Base-by-base conservation (phyloP, 176 grass and related monocot genomes). In the Oryza punctata region DNA sequence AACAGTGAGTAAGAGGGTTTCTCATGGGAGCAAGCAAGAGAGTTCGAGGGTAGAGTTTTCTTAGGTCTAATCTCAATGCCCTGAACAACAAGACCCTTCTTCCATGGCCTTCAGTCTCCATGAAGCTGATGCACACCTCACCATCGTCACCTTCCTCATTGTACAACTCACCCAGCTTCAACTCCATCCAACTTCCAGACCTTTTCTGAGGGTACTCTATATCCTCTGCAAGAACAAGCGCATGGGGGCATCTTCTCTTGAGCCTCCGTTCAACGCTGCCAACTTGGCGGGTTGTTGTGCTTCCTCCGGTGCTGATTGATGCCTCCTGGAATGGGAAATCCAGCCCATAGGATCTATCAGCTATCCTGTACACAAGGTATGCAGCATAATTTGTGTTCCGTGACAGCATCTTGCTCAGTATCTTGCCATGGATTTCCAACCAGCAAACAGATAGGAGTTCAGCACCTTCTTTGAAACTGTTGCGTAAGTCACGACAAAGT, bases 341-440 rank as follows among this genome's bases (percentile, higher is more conserved):
- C 3, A 92, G 38, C 40, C 91, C 65, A 9, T 41, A 30, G 3
- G 33, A 19, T 3, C 12, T 10, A 16, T 67, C 52, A 3, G 12
- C 12, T 7, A 94, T 6, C 80, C 89, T 92, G 85, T 85, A 97
- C 10, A 97, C 74, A 24, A 94, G 70, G 60, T 83, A 85, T 25
- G 83, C 85, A 0, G 67, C 73, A 6, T 97, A 97, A 4, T 46
- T 79, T 59, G 85, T 87, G 35, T 83, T 83, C 10, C 2, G 57
- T 21, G 88, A 32, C 26, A 94, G 88, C 59, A 81, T 82, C 65
- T 78, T 85, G 65, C 43, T 80, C 0, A 75, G 18, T 2, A 97
- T 90, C 64, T 81, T 94, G 61, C 88, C 87, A 35, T 7, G 4
- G 25, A 97, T 63, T 67, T 94, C 89, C 68, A 97, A 40, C 80